Evolutionary conservation across 192 early-diverging fungal genomes (phyloP), one percentile per base, ranked within the genome.

Genomic region (Dissophora ornata): DNA sequence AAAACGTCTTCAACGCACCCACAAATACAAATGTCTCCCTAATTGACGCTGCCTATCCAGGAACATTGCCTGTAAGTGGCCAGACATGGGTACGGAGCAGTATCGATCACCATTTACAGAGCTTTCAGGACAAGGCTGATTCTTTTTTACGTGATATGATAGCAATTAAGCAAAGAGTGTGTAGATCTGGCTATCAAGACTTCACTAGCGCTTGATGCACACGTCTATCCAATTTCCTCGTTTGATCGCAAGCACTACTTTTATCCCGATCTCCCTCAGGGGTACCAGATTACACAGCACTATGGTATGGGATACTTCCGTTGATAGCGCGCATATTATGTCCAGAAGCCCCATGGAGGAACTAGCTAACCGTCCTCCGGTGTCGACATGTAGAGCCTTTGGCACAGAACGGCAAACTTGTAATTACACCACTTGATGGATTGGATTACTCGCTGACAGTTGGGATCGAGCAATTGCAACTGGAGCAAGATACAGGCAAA

Each of bases 191-290:
- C 92, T 1, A 80, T 94, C 2, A 86, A 81, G 38, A 90, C 95
- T 1, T 85, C 94, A 0, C 77, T 96, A 29, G 91, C 90, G 0
- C 66, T 98, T 28, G 75, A 85, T 12, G 82, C 88, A 3, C 82
- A 86, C 32, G 84, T 97, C 26, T 87, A 93, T 50, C 62, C 26
- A 6, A 26, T 54, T 24, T 95, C 91, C 13, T 82, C 87, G 1
- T 98, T 98, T 71, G 96, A 97, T 57, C 88, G 96, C 46, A 97
- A 98, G 70, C 96, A 98, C 71, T 98, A 98, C 66, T 96, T 96
- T 81, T 98, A 98, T 73, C 87, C 91, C 3, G 96, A 98, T 81
- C 82, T 95, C 62, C 95, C 96, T 15, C 88, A 87, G 49, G 95
- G 96, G 18, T 98, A 95, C 78, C 96, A 98, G 81, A 96, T 98